phyloP scores from a whole-genome alignment of 2,329 filamentous ascomycete species.

The Pochonia chlamydosporia region DNA sequence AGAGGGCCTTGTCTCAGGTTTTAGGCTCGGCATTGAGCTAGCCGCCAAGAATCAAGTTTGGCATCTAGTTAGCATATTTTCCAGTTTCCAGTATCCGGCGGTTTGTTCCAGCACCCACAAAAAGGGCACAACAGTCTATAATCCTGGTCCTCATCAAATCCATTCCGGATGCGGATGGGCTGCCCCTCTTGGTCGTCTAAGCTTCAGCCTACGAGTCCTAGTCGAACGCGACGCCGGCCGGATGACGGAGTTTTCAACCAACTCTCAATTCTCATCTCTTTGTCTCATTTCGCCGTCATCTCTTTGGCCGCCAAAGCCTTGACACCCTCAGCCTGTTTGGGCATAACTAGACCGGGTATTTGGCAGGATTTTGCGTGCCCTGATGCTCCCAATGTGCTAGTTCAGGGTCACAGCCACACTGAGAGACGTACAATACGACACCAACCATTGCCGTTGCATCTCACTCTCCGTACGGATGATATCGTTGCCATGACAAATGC shows the following conservation, averaged over 20 bases:
- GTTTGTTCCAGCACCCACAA: no score
- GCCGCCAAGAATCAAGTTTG: not conserved
- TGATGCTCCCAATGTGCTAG: no score
- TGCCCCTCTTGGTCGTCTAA: not conserved
- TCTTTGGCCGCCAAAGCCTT: not conserved
- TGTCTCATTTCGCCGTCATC: not conserved
- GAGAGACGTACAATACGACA: not conserved
- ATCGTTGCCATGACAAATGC: no score
- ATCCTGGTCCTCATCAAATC: not conserved
- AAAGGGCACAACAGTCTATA: no score
- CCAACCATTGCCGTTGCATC: no score
- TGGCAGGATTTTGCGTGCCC: no score
- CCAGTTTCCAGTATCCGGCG: no score
- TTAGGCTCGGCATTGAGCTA: not conserved
- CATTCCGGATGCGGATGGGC: slow-evolving; percentile 15
- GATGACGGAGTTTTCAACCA: slow-evolving; percentile 9
- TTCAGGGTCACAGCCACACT: not conserved
- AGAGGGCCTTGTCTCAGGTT: not conserved
- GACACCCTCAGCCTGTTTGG: not conserved
- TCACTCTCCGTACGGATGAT: no score
- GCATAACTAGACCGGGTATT: no score
- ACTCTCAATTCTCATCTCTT: not conserved
- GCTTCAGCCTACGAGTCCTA: slow-evolving; percentile 8
- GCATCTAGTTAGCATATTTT: not conserved
- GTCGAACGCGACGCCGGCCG: slow-evolving; percentile 7